phyloP scores from a whole-genome alignment of 1,284 basidiomycete species.

The Singerocomus inundabilis region DNA sequence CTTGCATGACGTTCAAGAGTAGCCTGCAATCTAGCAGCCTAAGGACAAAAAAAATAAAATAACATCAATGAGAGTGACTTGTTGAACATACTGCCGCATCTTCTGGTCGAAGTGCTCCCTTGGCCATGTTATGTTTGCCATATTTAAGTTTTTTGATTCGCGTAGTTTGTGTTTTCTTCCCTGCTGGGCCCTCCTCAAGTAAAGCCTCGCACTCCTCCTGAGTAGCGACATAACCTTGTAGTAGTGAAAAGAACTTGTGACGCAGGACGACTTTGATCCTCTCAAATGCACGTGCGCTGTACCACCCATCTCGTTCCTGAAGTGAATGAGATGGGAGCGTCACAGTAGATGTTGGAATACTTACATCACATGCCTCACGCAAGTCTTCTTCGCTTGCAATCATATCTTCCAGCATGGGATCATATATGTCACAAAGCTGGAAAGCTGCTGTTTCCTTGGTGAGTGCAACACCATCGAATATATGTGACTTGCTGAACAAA shows the following conservation, averaged over 20 bases:
- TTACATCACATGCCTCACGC: slow-evolving; percentile 69
- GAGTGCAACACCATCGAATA: slow-evolving; percentile 84
- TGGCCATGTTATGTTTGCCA: slow-evolving; percentile 83
- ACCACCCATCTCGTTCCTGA: slow-evolving; percentile 87
- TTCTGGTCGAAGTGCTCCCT: slow-evolving; percentile 74
- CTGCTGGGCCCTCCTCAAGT: slow-evolving; percentile 49
- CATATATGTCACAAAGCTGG: slow-evolving; percentile 89
- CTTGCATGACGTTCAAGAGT: slow-evolving; percentile 59
- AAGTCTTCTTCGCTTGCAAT: slow-evolving; percentile 71
- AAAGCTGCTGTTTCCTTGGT: slow-evolving; percentile 86
- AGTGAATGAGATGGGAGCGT: background rate
- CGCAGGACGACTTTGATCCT: slow-evolving; percentile 83
- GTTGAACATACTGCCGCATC: slow-evolving; percentile 64
- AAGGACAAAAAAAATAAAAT: slow-evolving; percentile 1
- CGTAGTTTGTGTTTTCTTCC: slow-evolving; percentile 41
- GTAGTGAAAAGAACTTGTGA: slow-evolving; percentile 82
- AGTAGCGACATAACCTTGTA: slow-evolving; percentile 68
- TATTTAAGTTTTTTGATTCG: slow-evolving; percentile 49
- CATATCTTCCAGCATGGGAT: slow-evolving; percentile 77
- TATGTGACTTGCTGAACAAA: slow-evolving; percentile 60
- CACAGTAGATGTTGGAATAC: slow-evolving; percentile 26
- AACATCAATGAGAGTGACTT: background rate
- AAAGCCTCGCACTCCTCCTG: slow-evolving; percentile 71
- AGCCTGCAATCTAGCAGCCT: slow-evolving; percentile 59
- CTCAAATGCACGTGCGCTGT: slow-evolving; percentile 68